Evolutionary conservation across 1,284 basidiomycete species (phyloP).

Genomic region (Sporisorium reilianum): DNA sequence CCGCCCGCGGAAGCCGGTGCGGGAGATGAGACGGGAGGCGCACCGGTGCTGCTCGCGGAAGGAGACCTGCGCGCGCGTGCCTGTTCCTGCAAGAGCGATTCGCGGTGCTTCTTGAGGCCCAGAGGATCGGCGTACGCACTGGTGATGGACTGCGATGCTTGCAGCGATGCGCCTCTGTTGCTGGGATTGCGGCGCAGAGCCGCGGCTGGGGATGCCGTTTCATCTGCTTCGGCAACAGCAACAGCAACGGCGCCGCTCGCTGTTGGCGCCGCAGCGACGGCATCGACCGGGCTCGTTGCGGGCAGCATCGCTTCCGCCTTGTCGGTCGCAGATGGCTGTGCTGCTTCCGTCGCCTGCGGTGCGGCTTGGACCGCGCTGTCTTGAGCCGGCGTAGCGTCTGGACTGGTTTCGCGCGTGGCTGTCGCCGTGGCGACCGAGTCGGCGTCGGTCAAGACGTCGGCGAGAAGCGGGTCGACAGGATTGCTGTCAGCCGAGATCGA

Average conservation of each 20-base stretch:
- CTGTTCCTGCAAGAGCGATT: slow-evolving; percentile 25
- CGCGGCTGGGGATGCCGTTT: slow-evolving; percentile 17
- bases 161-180: slow-evolving; percentile 36
- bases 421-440: slow-evolving; percentile 45
- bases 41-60: slow-evolving; percentile 35
- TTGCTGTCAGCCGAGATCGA: slow-evolving; percentile 11
- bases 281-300: not conserved
- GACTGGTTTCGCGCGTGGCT: slow-evolving; percentile 38
- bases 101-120: slow-evolving; percentile 44
- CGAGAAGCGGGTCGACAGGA: slow-evolving; percentile 25
- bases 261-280: not conserved
- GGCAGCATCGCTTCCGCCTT: slow-evolving; percentile 1
- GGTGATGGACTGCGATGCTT: slow-evolving; percentile 46
- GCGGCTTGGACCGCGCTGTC: slow-evolving; percentile 3
- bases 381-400: slow-evolving; percentile 12
- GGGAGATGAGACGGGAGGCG: not conserved
- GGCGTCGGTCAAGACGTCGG: slow-evolving; percentile 38
- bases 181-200: slow-evolving; percentile 35
- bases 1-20: slow-evolving; percentile 12
- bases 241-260: not conserved
- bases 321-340: slow-evolving; percentile 1
- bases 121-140: slow-evolving; percentile 34
- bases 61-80: slow-evolving; percentile 34
- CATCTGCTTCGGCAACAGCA: slow-evolving; percentile 3
- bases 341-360: not conserved